Evolutionary conservation across 768 basidiomycete genomes (phyloP).

Genomic region (Mycena sanguinolenta): DNA sequence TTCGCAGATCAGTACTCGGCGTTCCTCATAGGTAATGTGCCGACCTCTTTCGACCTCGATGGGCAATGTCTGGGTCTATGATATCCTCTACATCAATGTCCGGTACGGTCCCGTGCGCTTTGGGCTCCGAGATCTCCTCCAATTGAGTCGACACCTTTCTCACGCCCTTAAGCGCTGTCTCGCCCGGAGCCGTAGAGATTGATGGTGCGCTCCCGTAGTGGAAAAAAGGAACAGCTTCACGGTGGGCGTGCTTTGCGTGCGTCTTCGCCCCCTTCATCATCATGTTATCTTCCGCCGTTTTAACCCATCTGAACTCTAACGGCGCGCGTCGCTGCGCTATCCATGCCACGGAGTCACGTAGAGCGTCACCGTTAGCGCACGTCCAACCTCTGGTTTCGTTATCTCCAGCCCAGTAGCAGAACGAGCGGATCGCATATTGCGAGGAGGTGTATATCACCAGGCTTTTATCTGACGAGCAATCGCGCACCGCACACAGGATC

Average conservation of each 20-base stretch:
- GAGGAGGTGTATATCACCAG: too few relatives aligned
- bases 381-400: slow-evolving; percentile 5
- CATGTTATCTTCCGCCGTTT: not conserved
- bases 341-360: not conserved
- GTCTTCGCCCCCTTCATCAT: not conserved
- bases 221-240: too few relatives aligned
- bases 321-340: not conserved
- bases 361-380: not conserved
- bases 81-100: not conserved
- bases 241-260: not conserved
- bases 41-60: slow-evolving; percentile 4
- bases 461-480: too few relatives aligned
- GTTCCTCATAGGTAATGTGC: too few relatives aligned
- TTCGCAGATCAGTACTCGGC: too few relatives aligned
- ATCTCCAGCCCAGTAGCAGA: slow-evolving; percentile 15
- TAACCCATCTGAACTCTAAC: slow-evolving; percentile 1
- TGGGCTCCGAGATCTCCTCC: not conserved
- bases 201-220: not conserved
- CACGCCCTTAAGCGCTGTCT: not conserved
- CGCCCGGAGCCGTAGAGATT: not conserved
- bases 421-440: not conserved
- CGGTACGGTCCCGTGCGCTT: not conserved
- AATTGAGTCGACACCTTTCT: not conserved
- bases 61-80: not conserved
- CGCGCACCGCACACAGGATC: too few relatives aligned